phyloP scores from a whole-genome alignment of 2,329 filamentous ascomycete species.

The Colletotrichum cuscutae region DNA sequence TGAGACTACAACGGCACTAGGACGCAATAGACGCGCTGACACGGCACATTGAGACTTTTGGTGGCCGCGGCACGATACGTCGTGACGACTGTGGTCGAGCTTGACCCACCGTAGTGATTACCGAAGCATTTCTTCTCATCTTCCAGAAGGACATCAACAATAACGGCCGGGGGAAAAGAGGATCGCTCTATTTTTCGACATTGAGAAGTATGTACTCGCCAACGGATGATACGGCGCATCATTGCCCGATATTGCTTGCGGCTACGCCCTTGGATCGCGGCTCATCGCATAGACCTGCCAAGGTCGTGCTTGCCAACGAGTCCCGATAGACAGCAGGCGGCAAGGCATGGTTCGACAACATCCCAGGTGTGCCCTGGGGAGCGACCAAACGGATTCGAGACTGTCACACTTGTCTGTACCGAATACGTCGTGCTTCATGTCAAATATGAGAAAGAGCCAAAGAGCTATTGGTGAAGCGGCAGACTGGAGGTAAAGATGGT shows the following conservation, averaged over 20 bases:
- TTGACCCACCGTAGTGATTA: neutral
- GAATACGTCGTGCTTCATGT: neutral
- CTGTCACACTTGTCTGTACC: neutral
- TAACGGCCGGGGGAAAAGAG: neutral
- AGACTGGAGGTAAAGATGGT: neutral
- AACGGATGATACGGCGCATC: neutral
- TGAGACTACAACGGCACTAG: conserved; percentile 27
- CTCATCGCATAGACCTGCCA: neutral
- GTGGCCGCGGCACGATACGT: conserved; percentile 11
- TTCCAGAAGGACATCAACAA: conserved; percentile 12
- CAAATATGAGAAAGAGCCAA: too few relatives aligned
- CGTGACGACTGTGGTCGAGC: neutral
- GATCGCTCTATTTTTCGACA: neutral
- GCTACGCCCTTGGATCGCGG: neutral
- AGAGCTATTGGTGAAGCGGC: neutral
- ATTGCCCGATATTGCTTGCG: conserved; percentile 4
- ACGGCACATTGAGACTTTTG: conserved; percentile 13
- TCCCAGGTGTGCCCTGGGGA: neutral
- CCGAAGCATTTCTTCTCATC: neutral
- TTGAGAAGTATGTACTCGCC: conserved; percentile 4
- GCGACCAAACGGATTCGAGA: neutral
- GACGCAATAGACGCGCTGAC: conserved; percentile 13
- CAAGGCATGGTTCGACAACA: conserved; percentile 13
- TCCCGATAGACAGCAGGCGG: neutral
- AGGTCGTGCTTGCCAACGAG: conserved; percentile 14